Evolutionary conservation across 306 rosid species (phyloP), one percentile per base, ranked within the genome.

Genomic region (Mimosa bimucronata): DNA sequence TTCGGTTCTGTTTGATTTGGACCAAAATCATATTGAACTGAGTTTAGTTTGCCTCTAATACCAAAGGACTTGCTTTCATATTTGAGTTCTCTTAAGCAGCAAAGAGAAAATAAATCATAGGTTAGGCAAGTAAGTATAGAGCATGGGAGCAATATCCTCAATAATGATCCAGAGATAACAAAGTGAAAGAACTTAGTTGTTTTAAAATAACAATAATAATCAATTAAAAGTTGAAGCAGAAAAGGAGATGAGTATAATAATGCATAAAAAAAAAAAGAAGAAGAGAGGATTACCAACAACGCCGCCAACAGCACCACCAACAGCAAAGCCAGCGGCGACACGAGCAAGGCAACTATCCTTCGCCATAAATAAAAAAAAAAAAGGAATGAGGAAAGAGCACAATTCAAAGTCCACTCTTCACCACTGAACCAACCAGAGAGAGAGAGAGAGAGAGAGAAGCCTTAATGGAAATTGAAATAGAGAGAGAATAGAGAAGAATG

Each of bases 231-330:
- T 14, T 6, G 8, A 70, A 40, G 60, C 44, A 28, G 29, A 15
- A 46, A 30, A 42, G 16, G 52, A 9, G 4, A 66, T 3, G 44
- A 66, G 18, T 0, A n/a, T 25, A 26, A 34, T 31, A 30, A 16
- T 30, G 45, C 5, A 14, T 18, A 19, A 34, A 34, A 11, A 25
- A 15, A 8, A 46, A 34, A 26, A 28, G n/a, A 66, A 66, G 18
- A 66, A 66, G 9, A 19, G 4, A n/a, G 71, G 68, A 74, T 67
- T 69, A 92, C 97, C 97, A 9, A 92, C 91, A 26, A 92, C 97
- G 40, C 93, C 92, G 10, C 97, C 94, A 0, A 90, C 85, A 8
- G 94, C 97, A 7, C 90, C 94, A 28, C 97, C 97, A 42, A 90
- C 82, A 14, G 90, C 93, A n/a, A 83, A 89, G 29, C 94, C 94